Conservation (phyloP, 768 basidiomycete genomes). For the Agaricus subrufescens region DNA sequence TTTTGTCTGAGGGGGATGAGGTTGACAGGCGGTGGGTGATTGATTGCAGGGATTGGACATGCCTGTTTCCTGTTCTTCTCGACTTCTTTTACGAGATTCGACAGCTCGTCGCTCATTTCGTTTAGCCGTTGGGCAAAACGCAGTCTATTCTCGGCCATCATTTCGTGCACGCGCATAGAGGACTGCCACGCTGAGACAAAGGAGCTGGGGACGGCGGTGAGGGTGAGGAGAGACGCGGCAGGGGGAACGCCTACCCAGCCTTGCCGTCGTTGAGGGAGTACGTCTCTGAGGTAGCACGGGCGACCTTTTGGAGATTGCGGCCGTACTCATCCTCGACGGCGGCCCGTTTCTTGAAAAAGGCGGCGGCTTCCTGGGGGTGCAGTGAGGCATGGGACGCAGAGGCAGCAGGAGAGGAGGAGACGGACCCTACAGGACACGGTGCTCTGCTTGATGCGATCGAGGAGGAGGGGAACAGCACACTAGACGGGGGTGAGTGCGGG, state of each 20-base stretch:
- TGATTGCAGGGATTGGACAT: constrained; percentile 13
- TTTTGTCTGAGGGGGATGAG: constrained; percentile 60
- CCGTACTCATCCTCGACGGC: constrained; percentile 94
- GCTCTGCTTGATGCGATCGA: constrained; percentile 97
- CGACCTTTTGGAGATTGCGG: constrained; percentile 78
- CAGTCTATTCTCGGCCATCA: constrained; percentile 84
- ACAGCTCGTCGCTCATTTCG: constrained; percentile 97
- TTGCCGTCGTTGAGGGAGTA: constrained; percentile 90
- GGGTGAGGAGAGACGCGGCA: not conserved
- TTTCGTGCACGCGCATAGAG: constrained; percentile 83
- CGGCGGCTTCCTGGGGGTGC: constrained; percentile 71
- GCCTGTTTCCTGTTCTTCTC: constrained; percentile 93
- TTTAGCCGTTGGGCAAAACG: constrained; percentile 82
- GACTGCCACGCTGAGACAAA: constrained; percentile 87
- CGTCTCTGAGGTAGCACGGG: constrained; percentile 70
- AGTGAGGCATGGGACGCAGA: constrained; percentile 9
- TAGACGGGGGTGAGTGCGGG: constrained; percentile 24
- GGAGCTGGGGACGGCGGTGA: constrained; percentile 26
- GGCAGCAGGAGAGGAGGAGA: constrained; percentile 4
- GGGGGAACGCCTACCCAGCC: constrained; percentile 67
- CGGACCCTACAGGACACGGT: constrained; percentile 88
- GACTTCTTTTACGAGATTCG: constrained; percentile 81
- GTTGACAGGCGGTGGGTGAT: not conserved
- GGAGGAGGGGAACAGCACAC: constrained; percentile 89
- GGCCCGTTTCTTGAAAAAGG: constrained; percentile 92